Evolutionary conservation across 2,329 filamentous ascomycete species (phyloP).

Genomic region (Claviceps paspali): DNA sequence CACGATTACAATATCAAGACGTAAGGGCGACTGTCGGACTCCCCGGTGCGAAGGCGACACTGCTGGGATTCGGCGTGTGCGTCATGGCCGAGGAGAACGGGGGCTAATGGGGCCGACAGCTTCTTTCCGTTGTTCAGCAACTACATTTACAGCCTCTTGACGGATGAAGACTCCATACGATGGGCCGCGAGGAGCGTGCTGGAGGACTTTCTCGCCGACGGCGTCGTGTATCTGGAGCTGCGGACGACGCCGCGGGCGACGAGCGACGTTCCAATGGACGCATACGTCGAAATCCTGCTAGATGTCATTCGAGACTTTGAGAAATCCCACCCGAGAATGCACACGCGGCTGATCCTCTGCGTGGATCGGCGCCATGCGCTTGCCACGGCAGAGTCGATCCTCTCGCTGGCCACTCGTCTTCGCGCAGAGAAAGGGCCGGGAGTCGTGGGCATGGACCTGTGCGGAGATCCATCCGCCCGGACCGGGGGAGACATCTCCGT

Average conservation of each 20-base stretch:
- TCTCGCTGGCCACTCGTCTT: conserved; percentile 42
- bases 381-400: conserved; percentile 44
- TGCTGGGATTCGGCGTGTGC: too few relatives aligned
- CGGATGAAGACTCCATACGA: conserved; percentile 41
- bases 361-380: conserved; percentile 52
- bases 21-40: conserved; percentile 25
- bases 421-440: conserved; percentile 29
- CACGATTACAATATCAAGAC: conserved; percentile 55
- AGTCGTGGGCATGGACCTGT: conserved; percentile 64
- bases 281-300: conserved; percentile 53
- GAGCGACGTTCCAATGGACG: conserved; percentile 39
- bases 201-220: conserved; percentile 50
- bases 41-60: too few relatives aligned
- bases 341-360: conserved; percentile 54
- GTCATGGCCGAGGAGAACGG: too few relatives aligned
- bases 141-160: conserved; percentile 65
- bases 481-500: conserved; percentile 42
- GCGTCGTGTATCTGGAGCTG: conserved; percentile 64
- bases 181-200: conserved; percentile 52
- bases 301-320: conserved; percentile 42
- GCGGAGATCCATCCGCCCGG: conserved; percentile 48
- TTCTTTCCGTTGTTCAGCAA: conserved; percentile 68
- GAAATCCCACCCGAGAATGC: conserved; percentile 27
- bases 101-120: conserved; percentile 20
- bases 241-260: conserved; percentile 62